Evolutionary conservation across 2,329 filamentous ascomycete species (phyloP), one percentile per base, ranked within the genome.

Genomic region (Fusarium transvaalense): DNA sequence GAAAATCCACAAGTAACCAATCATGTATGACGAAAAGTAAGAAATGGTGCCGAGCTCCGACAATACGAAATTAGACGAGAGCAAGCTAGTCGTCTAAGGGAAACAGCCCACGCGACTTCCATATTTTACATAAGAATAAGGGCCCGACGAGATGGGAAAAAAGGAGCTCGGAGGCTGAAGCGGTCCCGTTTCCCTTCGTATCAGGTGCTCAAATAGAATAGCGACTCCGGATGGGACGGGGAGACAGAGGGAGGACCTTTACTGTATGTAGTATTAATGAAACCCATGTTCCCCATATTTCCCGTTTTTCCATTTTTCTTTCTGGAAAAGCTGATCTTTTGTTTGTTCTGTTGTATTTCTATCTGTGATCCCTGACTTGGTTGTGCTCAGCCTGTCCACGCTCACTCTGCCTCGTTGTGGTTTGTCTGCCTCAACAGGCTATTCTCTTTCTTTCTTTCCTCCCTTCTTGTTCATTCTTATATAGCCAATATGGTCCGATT

Each of bases 11-110:
- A n/a, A 21, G 13, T 39, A 34, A 14, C 60, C 60, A 62, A 62
- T 62, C 17, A 42, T 1, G 5, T 8, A 1, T 1, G 2, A 0
- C 1, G 17, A 2, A 32, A 34, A 17, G 31, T 62, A 62, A 62
- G 35, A 52, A 62, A 42, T 27, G 57, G 57, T 62, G 60, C 60
- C 60, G 60, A 56, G 39, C 32, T 32, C 60, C 60, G 60, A 31
- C 15, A 62, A 62, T 54, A 62, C 60, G 60, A 62, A 61, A 62
- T 62, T 54, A 61, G 37, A 15, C 37, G 38, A 41, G 38, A 29
- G 10, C 32, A 9, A 42, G 39, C 48, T 55, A 58, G 32, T 12
- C 15, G 32, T 21, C 15, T 51, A 63, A 56, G n/a, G 60, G 60
- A 56, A 62, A 47, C 57, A 42, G 13, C 48, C 41, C 60, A 62